Evolutionary conservation across 2,329 filamentous ascomycete genomes (phyloP).

Genomic region (Penicillium digitatum): DNA sequence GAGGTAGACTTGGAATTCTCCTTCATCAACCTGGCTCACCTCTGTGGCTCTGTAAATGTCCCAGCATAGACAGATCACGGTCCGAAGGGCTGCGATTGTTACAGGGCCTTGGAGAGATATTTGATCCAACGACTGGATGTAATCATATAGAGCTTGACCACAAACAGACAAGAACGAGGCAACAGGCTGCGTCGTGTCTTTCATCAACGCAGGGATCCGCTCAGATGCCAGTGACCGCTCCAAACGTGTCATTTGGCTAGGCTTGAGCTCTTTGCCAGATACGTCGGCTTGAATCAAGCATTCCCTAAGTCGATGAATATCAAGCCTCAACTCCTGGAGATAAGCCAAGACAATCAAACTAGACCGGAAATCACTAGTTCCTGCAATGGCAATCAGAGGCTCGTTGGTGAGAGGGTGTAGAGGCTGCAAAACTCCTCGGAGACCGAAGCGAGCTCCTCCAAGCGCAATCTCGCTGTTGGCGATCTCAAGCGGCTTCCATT

Average conservation of each 20-base stretch:
- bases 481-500: constrained; percentile 29
- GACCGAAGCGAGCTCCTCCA: constrained; percentile 24
- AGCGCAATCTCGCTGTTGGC: constrained; percentile 23
- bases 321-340: constrained; percentile 38
- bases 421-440: constrained; percentile 30
- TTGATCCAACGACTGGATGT: constrained; percentile 30
- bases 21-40: constrained; percentile 47
- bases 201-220: constrained; percentile 40
- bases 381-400: constrained; percentile 31
- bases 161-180: constrained; percentile 38
- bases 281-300: constrained; percentile 31
- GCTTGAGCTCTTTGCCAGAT: constrained; percentile 35
- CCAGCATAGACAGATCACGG: constrained; percentile 46
- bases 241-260: constrained; percentile 42
- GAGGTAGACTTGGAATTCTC: constrained; percentile 54
- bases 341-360: constrained; percentile 30
- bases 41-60: constrained; percentile 47
- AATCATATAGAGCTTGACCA: constrained; percentile 35
- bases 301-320: constrained; percentile 35
- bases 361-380: constrained; percentile 19
- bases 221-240: constrained; percentile 42
- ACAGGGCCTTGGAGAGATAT: constrained; percentile 25
- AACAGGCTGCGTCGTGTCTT: constrained; percentile 42
- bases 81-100: constrained; percentile 26
- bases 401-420: constrained; percentile 42